These are phyloP conservation scores for Leucaena leucocephala DNA, from an alignment of 306 rosid species.

Conservation along the genomic window DNA sequence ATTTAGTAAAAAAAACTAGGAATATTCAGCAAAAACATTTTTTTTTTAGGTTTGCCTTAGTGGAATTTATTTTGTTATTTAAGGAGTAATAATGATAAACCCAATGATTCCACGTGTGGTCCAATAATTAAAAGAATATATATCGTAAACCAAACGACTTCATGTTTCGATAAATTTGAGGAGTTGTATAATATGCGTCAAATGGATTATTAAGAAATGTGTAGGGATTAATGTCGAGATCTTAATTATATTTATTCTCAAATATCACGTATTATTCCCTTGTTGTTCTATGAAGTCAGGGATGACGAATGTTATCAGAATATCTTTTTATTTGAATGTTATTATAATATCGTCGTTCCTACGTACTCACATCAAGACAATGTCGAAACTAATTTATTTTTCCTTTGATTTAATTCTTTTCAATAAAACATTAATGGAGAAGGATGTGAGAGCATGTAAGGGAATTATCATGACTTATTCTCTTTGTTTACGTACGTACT, in stretches of 20 bases:
- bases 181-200: not conserved
- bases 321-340: not conserved
- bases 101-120: no score
- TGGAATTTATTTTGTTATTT: no score
- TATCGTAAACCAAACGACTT: not conserved
- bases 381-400: not conserved
- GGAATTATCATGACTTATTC: no score
- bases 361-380: not conserved
- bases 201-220: not conserved
- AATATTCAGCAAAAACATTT: no score
- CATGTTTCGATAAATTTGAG: not conserved
- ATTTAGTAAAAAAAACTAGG: no score
- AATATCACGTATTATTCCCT: not conserved
- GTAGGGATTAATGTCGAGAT: slow-evolving; percentile 1
- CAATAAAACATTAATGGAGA: not conserved
- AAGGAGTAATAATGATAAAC: no score
- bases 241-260: not conserved
- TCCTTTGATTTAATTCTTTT: not conserved
- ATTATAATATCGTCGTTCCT: not conserved
- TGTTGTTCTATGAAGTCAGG: not conserved
- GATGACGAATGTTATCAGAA: not conserved
- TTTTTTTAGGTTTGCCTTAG: no score
- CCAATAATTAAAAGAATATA: no score
- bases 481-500: no score
- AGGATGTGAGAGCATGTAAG: not conserved